Conservation (phyloP, 345 rosid genomes). For the Brassica incana region DNA sequence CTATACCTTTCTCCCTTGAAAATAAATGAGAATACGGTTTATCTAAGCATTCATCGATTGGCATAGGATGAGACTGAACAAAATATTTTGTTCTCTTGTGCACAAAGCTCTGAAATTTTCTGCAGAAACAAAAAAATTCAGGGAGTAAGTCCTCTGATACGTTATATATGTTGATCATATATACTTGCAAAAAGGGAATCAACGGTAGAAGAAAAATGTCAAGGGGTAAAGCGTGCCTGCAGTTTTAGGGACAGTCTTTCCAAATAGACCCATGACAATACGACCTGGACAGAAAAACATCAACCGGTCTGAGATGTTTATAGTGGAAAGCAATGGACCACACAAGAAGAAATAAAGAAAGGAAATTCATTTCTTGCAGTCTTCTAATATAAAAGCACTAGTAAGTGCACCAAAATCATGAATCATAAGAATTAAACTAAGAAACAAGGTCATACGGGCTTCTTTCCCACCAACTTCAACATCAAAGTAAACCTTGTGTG, state of each 20-base stretch:
- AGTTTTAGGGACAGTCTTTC: constrained; percentile 92
- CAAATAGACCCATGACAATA: constrained; percentile 81
- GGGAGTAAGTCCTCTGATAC: background rate
- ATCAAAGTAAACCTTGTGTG: no score
- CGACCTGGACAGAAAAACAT: constrained; percentile 55
- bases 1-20: constrained; percentile 82
- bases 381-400: background rate
- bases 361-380: background rate
- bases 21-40: background rate
- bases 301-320: background rate
- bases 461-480: no score
- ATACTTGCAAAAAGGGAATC: background rate
- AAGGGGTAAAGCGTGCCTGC: constrained; percentile 49
- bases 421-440: constrained; percentile 6
- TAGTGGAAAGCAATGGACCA: constrained; percentile 2
- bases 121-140: constrained; percentile 38
- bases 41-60: background rate
- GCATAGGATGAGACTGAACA: constrained; percentile 1
- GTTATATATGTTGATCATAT: background rate
- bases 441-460: constrained; percentile 46
- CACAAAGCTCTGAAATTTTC: constrained; percentile 97
- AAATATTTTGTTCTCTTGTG: constrained; percentile 48
- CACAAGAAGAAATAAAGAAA: no score
- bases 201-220: background rate
- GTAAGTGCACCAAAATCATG: background rate